phyloP scores from a whole-genome alignment of 805 yeast genomes.

The Nakazawaea populi region DNA sequence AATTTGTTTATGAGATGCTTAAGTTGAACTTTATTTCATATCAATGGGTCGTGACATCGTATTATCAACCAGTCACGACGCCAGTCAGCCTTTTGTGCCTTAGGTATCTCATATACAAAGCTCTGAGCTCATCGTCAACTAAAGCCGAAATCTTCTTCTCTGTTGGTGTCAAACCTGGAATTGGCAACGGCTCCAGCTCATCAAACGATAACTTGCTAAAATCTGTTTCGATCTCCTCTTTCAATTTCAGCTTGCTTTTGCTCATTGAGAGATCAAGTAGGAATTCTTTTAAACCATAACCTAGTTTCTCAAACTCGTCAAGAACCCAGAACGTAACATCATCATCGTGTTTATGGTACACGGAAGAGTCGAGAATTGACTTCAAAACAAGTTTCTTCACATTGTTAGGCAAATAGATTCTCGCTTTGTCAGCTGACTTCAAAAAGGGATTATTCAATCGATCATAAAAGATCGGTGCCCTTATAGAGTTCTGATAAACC shows the following conservation, averaged over 20 bases:
- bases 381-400: slow-evolving; percentile 6
- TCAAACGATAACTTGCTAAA: neutral
- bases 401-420: slow-evolving; percentile 13
- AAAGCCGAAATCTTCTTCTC: neutral
- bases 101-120: neutral
- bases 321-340: slow-evolving; percentile 6
- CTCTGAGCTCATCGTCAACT: neutral
- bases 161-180: neutral
- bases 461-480: neutral
- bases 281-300: slow-evolving; percentile 6
- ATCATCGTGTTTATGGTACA: neutral
- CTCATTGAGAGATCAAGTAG: slow-evolving; percentile 5
- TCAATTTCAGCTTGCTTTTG: neutral
- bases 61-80: too few relatives aligned
- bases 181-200: neutral
- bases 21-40: too few relatives aligned
- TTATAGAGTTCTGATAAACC: slow-evolving; percentile 16
- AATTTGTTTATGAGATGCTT: too few relatives aligned
- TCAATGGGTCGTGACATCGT: too few relatives aligned
- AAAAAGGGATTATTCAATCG: slow-evolving; percentile 22
- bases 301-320: slow-evolving; percentile 5
- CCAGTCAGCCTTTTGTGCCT: neutral
- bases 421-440: slow-evolving; percentile 18
- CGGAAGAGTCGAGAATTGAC: slow-evolving; percentile 5
- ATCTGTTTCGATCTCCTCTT: neutral